Evolutionary conservation across 257 asterid species (phyloP).

Genomic region (Solanum chmielewskii): DNA sequence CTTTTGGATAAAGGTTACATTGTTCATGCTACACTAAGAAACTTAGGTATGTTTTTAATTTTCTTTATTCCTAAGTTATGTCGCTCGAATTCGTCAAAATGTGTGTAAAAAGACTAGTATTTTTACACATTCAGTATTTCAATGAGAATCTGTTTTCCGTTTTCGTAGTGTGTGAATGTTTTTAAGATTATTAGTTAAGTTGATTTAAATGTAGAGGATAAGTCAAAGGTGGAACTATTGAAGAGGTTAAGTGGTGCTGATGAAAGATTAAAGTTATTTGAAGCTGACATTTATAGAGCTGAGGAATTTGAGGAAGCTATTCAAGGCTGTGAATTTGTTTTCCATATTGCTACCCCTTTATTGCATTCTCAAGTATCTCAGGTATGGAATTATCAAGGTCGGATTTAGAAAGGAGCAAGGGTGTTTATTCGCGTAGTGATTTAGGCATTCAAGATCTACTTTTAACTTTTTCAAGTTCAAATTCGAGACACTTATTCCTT

Average conservation of each 20-base stretch:
- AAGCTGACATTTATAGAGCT: conserved; percentile 53
- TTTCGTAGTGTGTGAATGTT: no score
- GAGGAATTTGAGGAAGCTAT: conserved; percentile 35
- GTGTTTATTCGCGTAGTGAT: no score
- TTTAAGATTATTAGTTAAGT: not conserved
- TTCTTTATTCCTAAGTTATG: not conserved
- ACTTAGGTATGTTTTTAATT: conserved; percentile 11
- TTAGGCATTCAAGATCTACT: no score
- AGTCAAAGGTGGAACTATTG: conserved; percentile 37
- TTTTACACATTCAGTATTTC: no score
- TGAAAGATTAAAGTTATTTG: conserved; percentile 34
- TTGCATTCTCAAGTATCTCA: conserved; percentile 9
- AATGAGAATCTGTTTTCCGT: not conserved
- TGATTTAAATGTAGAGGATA: conserved; percentile 24
- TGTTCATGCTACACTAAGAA: conserved; percentile 62
- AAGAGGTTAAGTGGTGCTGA: conserved; percentile 32
- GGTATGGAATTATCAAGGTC: not conserved
- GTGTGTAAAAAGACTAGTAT: no score
- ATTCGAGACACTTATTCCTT: no score
- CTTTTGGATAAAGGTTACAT: conserved; percentile 42
- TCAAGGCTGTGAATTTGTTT: conserved; percentile 39
- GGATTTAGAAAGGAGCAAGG: no score
- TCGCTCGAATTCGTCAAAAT: not conserved
- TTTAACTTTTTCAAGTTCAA: no score
- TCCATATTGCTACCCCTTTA: conserved; percentile 66